Evolutionary conservation across 768 basidiomycete species (phyloP).

Genomic region (Mycena rosella): DNA sequence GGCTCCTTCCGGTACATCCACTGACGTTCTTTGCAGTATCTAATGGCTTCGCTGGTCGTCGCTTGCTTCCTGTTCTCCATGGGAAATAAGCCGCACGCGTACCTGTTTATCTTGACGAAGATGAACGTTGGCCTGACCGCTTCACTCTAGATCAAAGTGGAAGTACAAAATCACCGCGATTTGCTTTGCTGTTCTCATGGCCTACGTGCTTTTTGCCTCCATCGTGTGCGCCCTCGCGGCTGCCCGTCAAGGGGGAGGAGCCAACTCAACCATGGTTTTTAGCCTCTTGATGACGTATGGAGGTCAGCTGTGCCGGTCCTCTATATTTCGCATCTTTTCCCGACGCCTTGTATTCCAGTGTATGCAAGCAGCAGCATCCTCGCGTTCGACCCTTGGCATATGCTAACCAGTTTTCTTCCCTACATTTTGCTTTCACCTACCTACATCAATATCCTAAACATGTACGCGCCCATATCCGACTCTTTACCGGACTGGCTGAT

Average conservation of each 20-base stretch:
- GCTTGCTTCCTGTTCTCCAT: constrained; percentile 94
- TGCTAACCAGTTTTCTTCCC: constrained; percentile 90
- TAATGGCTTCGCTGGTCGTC: constrained; percentile 87
- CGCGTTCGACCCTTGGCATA: constrained; percentile 96
- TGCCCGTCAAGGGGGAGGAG: constrained; percentile 70
- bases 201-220: constrained; percentile 88
- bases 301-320: constrained; percentile 7
- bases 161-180: constrained; percentile 89
- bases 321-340: neutral
- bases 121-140: neutral
- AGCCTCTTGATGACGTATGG: constrained; percentile 91
- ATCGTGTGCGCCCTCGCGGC: constrained; percentile 85
- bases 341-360: constrained; percentile 53
- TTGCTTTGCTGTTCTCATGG: constrained; percentile 80
- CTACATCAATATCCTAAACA: constrained; percentile 81
- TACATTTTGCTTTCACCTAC: constrained; percentile 90
- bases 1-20: constrained; percentile 10
- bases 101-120: constrained; percentile 14
- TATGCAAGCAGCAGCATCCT: constrained; percentile 84
- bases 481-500: constrained; percentile 2
- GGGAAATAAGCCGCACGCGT: constrained; percentile 95
- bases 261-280: constrained; percentile 84
- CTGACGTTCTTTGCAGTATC: constrained; percentile 63
- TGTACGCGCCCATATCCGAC: constrained; percentile 59
- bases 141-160: constrained; percentile 68